Conservation (phyloP, 2,329 filamentous ascomycete genomes). For the Phialophora tarda region DNA sequence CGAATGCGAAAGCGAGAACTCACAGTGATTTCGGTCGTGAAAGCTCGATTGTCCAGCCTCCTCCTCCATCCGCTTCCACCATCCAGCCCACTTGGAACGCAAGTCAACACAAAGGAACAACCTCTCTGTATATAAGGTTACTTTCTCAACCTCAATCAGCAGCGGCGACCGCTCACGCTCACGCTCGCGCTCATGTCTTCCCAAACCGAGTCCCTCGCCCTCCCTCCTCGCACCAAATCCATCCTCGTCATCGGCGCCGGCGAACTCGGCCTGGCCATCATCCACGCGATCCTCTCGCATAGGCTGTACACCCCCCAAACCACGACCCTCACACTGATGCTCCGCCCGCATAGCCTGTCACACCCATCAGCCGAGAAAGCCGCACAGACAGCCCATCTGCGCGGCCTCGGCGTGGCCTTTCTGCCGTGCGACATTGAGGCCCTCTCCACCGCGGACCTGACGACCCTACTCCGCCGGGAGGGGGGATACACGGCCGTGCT, state of each 20-base stretch:
- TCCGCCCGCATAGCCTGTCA: conserved; percentile 58
- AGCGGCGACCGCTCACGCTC: no score
- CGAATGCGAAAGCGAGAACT: no score
- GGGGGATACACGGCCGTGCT: conserved; percentile 54
- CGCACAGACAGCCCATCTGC: conserved; percentile 42
- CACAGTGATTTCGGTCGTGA: no score
- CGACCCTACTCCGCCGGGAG: conserved; percentile 47
- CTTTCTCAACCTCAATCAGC: no score
- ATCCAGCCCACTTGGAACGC: not conserved
- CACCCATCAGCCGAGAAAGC: conserved; percentile 49
- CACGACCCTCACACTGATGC: conserved; percentile 57
- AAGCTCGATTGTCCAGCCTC: no score
- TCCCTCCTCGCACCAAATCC: conserved; percentile 18
- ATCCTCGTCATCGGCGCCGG: conserved; percentile 70
- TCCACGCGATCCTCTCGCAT: conserved; percentile 58
- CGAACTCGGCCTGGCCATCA: conserved; percentile 65
- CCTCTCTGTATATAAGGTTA: no score
- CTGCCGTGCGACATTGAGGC: conserved; percentile 54
- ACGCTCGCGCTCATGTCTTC: no score
- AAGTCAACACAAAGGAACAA: no score
- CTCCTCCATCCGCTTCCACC: no score
- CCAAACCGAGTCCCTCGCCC: no score
- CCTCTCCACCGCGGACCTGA: conserved; percentile 47
- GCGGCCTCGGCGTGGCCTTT: conserved; percentile 49
- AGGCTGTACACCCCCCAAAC: conserved; percentile 45